Percentiles rank a stretch among this genome's conserved stretches.
These are phyloP conservation scores for Leccinellum albellum DNA, from an alignment of 768 basidiomycete species.

Conservation along the genomic window DNA sequence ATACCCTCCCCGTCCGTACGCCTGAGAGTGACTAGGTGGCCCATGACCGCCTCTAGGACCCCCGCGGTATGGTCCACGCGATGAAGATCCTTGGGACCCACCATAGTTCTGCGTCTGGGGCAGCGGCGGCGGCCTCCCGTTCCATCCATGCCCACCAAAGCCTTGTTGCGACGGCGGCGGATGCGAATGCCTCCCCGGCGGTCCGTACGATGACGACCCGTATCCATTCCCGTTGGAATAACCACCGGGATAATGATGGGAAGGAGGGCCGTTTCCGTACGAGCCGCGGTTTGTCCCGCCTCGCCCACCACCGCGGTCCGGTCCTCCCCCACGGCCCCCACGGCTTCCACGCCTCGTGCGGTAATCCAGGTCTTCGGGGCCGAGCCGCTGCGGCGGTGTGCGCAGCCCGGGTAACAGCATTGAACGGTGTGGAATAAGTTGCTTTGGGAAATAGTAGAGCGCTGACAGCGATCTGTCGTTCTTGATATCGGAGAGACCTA, in stretches of 20 bases:
- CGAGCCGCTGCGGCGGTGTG: conserved; percentile 57
- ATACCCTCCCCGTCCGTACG: conserved; percentile 28
- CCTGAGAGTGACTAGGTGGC: conserved; percentile 15
- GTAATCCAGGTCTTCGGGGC: conserved; percentile 64
- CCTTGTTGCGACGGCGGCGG: conserved; percentile 19
- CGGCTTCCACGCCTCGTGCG: conserved; percentile 53
- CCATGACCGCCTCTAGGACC: conserved; percentile 27
- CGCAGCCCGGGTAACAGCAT: conserved; percentile 72
- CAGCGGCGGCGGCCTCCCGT: conserved; percentile 29
- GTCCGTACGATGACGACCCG: conserved; percentile 17
- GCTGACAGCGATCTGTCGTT: conserved; percentile 87
- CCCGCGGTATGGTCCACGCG: conserved; percentile 26
- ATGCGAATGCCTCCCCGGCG: conserved; percentile 17
- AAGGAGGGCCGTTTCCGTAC: conserved; percentile 17
- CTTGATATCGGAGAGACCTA: conserved; percentile 71
- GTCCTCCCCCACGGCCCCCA: conserved; percentile 41
- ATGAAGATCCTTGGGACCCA: conserved; percentile 24
- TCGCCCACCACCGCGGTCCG: conserved; percentile 35
- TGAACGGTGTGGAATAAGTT: conserved; percentile 81
- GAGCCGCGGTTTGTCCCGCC: conserved; percentile 26
- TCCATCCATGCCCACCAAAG: conserved; percentile 32
- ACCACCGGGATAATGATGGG: background rate
- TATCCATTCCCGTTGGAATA: conserved; percentile 19
- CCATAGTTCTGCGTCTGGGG: conserved; percentile 31
- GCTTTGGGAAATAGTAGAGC: conserved; percentile 85